phyloP scores from a whole-genome alignment of 768 basidiomycete species.

The Lentinula boryana region DNA sequence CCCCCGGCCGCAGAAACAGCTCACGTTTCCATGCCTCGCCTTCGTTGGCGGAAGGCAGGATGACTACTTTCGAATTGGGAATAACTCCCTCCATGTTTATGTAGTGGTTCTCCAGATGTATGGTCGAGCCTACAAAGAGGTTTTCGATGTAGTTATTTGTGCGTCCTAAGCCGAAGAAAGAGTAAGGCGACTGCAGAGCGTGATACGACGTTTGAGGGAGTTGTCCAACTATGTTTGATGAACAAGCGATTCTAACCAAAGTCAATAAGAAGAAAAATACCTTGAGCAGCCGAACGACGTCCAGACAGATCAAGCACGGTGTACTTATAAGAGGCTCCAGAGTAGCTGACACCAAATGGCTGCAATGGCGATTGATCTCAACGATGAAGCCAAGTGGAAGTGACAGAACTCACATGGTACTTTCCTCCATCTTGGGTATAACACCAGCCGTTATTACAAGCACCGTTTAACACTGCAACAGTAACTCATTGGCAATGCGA shows the following conservation, averaged over 20 bases:
- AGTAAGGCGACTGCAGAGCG: conserved; percentile 83
- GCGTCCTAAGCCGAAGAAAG: conserved; percentile 93
- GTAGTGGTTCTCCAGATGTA: conserved; percentile 63
- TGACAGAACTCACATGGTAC: conserved; percentile 60
- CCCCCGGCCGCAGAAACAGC: conserved; percentile 87
- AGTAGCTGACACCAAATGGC: conserved; percentile 93
- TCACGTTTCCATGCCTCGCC: conserved; percentile 77
- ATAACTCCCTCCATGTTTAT: conserved; percentile 97
- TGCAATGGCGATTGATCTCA: conserved; percentile 21
- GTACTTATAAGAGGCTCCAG: conserved; percentile 95
- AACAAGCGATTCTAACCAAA: neutral
- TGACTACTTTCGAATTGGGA: conserved; percentile 96
- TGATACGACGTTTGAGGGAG: conserved; percentile 92
- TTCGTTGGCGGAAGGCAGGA: conserved; percentile 61
- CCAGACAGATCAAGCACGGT: conserved; percentile 92
- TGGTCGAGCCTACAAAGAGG: conserved; percentile 90
- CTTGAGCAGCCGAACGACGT: conserved; percentile 83
- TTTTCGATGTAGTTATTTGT: conserved; percentile 99
- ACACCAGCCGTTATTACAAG: conserved; percentile 82
- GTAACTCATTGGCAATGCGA: neutral
- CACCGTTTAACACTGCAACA: conserved; percentile 79
- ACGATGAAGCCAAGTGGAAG: neutral
- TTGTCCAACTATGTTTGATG: conserved; percentile 62
- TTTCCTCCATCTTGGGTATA: conserved; percentile 46
- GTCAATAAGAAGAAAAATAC: conserved; percentile 31